These are phyloP conservation scores for Eutrema salsugineum DNA, from an alignment of 441 rosid genomes.

Conservation along the genomic window DNA sequence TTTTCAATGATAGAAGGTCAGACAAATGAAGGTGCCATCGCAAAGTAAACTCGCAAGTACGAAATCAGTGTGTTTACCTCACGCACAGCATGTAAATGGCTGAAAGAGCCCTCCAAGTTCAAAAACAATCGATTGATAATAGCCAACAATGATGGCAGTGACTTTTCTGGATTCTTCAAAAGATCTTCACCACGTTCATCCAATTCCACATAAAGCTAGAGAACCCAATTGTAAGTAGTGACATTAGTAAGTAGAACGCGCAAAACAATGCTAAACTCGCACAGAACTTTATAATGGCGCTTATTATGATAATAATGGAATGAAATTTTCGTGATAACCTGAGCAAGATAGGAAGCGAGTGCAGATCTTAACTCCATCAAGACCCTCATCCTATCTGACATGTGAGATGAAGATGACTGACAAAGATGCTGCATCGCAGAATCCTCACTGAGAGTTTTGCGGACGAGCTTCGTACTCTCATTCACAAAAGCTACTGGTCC, in stretches of 20 bases:
- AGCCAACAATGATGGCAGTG: constrained; percentile 50
- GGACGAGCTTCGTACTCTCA: constrained; percentile 47
- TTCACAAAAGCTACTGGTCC: constrained; percentile 78
- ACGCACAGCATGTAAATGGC: constrained; percentile 54
- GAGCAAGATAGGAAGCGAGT: constrained; percentile 79
- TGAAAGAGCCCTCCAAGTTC: constrained; percentile 65
- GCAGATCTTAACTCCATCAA: constrained; percentile 56
- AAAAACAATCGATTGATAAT: constrained; percentile 52
- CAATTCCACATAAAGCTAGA: constrained; percentile 74
- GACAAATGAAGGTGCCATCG: constrained; percentile 1
- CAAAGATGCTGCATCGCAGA: constrained; percentile 51
- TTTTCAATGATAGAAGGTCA: not conserved
- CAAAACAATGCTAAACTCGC: not conserved
- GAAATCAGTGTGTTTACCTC: constrained; percentile 42
- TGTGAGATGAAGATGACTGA: constrained; percentile 61
- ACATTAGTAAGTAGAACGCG: not conserved
- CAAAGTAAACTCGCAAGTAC: not conserved
- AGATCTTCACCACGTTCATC: constrained; percentile 68
- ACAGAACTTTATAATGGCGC: not conserved
- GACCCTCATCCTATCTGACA: constrained; percentile 65
- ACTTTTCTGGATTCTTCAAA: constrained; percentile 62
- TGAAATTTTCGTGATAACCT: constrained; percentile 40
- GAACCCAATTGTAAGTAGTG: constrained; percentile 22
- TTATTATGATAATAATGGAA: not conserved
- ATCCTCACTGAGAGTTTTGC: constrained; percentile 40